Percentiles rank a stretch among this genome's conserved stretches.
Evolutionary conservation across 306 rosid genomes (phyloP).

Genomic region (Lithocarpus polystachyus): DNA sequence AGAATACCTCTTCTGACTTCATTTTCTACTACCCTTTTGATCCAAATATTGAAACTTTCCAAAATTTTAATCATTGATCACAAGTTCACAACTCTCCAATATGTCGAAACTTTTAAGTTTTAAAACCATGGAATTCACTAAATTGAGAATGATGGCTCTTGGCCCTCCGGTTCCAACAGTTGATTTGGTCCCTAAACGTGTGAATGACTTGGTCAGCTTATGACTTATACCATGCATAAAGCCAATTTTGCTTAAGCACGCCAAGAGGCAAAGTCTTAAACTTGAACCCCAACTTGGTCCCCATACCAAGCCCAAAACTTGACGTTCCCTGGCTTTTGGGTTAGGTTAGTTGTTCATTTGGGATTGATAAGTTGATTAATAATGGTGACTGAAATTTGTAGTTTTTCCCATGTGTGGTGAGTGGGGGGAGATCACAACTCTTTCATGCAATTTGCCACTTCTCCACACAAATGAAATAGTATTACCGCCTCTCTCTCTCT

Average conservation of each 20-base stretch:
- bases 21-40: no score
- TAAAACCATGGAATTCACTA: neutral
- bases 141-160: neutral
- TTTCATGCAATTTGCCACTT: constrained; percentile 23
- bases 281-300: constrained; percentile 3
- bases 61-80: no score
- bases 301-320: neutral
- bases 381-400: neutral
- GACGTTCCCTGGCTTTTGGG: neutral
- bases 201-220: constrained; percentile 21
- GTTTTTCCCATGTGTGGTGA: neutral
- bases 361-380: neutral
- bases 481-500: neutral
- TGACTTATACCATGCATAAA: neutral
- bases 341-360: constrained; percentile 1
- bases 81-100: no score
- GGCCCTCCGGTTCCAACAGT: neutral
- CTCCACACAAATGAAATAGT: neutral
- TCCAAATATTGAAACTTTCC: no score
- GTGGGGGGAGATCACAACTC: constrained; percentile 15
- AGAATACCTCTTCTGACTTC: no score
- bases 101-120: no score
- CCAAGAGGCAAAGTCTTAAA: constrained; percentile 6
- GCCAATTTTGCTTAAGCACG: neutral
- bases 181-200: neutral